phyloP scores from a whole-genome alignment of 1,139 yeast species.

The Sugiyamaella japonica region DNA sequence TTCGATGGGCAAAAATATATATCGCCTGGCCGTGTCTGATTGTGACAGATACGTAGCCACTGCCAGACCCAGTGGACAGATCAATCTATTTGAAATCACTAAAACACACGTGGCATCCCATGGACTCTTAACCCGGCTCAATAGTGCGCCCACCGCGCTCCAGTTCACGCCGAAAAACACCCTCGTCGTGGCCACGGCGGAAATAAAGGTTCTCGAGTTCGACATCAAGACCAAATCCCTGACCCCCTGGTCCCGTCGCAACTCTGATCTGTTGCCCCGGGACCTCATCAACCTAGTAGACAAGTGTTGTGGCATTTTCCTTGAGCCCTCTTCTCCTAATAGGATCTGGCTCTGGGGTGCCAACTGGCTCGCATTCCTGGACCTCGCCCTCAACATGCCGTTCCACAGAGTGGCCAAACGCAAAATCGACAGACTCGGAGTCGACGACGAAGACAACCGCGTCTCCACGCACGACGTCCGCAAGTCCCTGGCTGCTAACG shows the following conservation, averaged over 20 bases:
- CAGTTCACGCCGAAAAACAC: constrained; percentile 54
- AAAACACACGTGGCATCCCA: constrained; percentile 18
- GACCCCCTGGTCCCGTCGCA: constrained; percentile 78
- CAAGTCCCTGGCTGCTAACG: constrained; percentile 29
- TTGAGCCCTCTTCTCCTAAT: constrained; percentile 42
- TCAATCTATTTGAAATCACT: constrained; percentile 53
- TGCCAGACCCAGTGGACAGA: constrained; percentile 63
- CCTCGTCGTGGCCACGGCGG: constrained; percentile 67
- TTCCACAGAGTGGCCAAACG: constrained; percentile 42
- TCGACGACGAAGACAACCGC: constrained; percentile 43
- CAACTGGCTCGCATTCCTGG: constrained; percentile 79
- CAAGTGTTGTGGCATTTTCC: constrained; percentile 72
- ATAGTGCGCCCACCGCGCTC: constrained; percentile 63
- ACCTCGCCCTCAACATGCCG: constrained; percentile 62
- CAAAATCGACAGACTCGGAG: constrained; percentile 60
- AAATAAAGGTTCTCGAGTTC: constrained; percentile 73
- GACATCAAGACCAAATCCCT: constrained; percentile 43
- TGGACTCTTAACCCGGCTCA: constrained; percentile 45
- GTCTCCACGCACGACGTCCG: constrained; percentile 11
- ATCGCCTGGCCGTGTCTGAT: constrained; percentile 51
- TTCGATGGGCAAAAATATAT: constrained; percentile 39
- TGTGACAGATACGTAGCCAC: constrained; percentile 52
- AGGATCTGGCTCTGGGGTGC: constrained; percentile 84
- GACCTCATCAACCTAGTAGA: constrained; percentile 61
- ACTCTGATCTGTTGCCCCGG: constrained; percentile 72